A percentile compares a stretch with the other conserved stretches of the same genome.
Conservation (phyloP, 768 basidiomycete species). For the Calocybe gangraenosa region DNA sequence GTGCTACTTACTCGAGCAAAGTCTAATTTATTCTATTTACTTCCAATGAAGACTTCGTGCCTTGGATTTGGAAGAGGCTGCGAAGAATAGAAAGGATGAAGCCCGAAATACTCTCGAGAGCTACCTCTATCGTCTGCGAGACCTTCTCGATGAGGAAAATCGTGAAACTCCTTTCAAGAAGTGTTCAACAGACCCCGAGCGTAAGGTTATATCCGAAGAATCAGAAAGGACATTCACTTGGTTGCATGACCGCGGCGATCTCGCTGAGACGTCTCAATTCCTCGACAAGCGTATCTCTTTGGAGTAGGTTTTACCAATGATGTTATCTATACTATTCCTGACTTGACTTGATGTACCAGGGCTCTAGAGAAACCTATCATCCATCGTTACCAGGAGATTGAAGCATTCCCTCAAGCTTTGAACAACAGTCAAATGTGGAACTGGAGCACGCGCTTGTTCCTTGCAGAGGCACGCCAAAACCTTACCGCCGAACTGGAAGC, state of each 20-base stretch:
- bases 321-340: slow-evolving; percentile 6
- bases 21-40: background rate
- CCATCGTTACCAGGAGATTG: slow-evolving; percentile 85
- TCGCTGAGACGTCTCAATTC: slow-evolving; percentile 73
- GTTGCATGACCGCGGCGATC: slow-evolving; percentile 82
- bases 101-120: slow-evolving; percentile 88
- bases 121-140: slow-evolving; percentile 89
- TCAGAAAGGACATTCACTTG: slow-evolving; percentile 76
- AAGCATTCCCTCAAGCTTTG: slow-evolving; percentile 78
- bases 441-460: slow-evolving; percentile 85
- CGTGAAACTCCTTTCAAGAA: slow-evolving; percentile 74
- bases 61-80: slow-evolving; percentile 72
- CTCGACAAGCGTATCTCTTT: slow-evolving; percentile 71
- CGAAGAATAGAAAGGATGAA: slow-evolving; percentile 80
- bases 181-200: slow-evolving; percentile 74
- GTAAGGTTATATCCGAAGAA: slow-evolving; percentile 58
- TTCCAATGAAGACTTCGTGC: slow-evolving; percentile 60
- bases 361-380: slow-evolving; percentile 76
- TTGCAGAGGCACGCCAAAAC: slow-evolving; percentile 73
- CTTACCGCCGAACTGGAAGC: slow-evolving; percentile 59
- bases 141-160: slow-evolving; percentile 68
- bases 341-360: slow-evolving; percentile 34
- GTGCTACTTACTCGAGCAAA: background rate
- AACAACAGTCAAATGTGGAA: slow-evolving; percentile 85
- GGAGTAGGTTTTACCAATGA: slow-evolving; percentile 57